Base-by-base conservation (phyloP, 2,329 filamentous ascomycete genomes). In the Colletotrichum lentis region DNA sequence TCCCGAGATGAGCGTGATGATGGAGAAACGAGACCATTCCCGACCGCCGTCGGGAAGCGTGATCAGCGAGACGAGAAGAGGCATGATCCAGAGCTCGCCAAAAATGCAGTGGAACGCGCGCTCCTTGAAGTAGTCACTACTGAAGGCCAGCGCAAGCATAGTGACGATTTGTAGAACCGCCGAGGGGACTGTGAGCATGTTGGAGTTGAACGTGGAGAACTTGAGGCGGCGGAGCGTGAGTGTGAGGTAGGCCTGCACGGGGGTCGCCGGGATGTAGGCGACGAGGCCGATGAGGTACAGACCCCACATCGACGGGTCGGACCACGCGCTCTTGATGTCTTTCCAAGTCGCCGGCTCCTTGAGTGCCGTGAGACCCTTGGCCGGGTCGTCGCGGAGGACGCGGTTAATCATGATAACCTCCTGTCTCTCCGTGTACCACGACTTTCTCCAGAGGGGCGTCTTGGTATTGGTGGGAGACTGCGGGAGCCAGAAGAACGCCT, bases 381-480 rank as follows among this genome's bases (percentile, higher is more conserved):
- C 81, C 2, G 85, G 85, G 66, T 87, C 86, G 62, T 89, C 86
- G 1, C 86, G 82, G 2, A 80, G 77, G 14, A 85, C 79, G 2
- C 85, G 55, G 73, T 87, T 88, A 24, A 88, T 83, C 61, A 88
- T 81, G 60, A 88, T 88, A 70, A 81, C 81, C 70, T 88, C 85
- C 71, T 88, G 86, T 3, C 81, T 79, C 62, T 86, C 83, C 1
- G 75, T 84, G 73, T 88, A 89, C 83, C 85, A 88, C 0, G 85
- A 85, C 24, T 83, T 80, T 27, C 82, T 81, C 43, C 83, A 78
- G 64, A 81, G 82, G 78, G 79, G 82, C n/a, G 79, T 80, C 47
- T 79, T 81, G 0, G 83, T 85, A 64, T 77, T 73, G 1, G 76
- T 77, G 7, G 76, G 75, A 1, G 74, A 75, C 1, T 76, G 71